Evolutionary conservation across 202 grass and related monocot genomes (phyloP).

Genomic region (Zizania palustris): DNA sequence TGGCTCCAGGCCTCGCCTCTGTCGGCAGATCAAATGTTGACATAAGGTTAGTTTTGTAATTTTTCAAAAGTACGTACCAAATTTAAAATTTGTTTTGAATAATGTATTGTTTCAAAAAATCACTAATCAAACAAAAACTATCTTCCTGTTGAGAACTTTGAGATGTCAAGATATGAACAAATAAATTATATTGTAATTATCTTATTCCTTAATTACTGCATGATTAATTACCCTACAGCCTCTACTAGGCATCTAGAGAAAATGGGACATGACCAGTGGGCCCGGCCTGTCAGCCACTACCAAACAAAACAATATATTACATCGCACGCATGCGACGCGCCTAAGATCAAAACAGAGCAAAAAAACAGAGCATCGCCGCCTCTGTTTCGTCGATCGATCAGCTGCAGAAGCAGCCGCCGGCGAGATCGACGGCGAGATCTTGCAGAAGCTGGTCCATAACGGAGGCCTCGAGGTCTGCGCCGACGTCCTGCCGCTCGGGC

Average conservation of each 20-base stretch:
- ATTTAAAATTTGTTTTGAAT: too few species aligned
- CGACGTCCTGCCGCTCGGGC: slow-evolving; percentile 37
- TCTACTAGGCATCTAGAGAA: slow-evolving; percentile 38
- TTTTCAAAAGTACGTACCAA: too few species aligned
- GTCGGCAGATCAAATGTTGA: too few species aligned
- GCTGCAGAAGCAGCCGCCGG: not conserved
- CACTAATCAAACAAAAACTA: too few species aligned
- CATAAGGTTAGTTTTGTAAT: too few species aligned
- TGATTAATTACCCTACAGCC: slow-evolving; percentile 43
- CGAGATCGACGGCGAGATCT: slow-evolving; percentile 39
- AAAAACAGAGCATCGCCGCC: slow-evolving; percentile 23
- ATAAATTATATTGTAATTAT: not conserved
- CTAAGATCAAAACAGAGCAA: slow-evolving; percentile 5
- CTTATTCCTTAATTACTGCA: slow-evolving; percentile 22
- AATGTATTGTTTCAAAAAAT: too few species aligned
- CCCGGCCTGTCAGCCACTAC: slow-evolving; percentile 42
- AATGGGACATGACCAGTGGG: slow-evolving; percentile 34
- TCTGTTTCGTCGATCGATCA: too few species aligned
- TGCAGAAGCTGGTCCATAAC: slow-evolving; percentile 19
- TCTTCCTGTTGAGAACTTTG: not conserved
- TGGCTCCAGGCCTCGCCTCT: too few species aligned
- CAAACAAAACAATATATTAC: not conserved
- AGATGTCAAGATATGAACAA: not conserved
- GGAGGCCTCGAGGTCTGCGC: slow-evolving; percentile 20
- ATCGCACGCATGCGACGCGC: not conserved